A percentile compares a stretch with the other conserved stretches of the same genome.
These are phyloP conservation scores for Rhexocercosporidium sp. DNA, from an alignment of 2,329 filamentous ascomycete genomes.

Conservation along the genomic window DNA sequence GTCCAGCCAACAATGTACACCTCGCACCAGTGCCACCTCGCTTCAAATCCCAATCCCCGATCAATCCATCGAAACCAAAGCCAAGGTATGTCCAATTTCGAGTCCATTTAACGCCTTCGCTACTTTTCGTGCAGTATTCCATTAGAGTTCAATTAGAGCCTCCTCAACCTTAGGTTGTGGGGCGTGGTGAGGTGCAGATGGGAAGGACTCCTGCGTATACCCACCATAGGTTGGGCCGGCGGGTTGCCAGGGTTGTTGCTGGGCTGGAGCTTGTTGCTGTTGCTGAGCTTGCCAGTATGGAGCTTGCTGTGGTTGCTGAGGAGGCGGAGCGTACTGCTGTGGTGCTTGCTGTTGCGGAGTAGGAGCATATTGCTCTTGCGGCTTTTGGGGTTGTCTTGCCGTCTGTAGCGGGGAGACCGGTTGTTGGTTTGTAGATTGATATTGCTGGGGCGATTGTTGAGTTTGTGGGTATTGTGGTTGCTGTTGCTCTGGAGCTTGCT, in stretches of 20 bases:
- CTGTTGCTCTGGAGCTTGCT: slow-evolving; percentile 42
- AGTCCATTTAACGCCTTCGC: slow-evolving; percentile 28
- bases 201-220: slow-evolving; percentile 67
- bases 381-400: slow-evolving; percentile 34
- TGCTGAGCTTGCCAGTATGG: slow-evolving; percentile 55
- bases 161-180: slow-evolving; percentile 66
- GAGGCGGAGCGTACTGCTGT: slow-evolving; percentile 28
- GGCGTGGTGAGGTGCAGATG: slow-evolving; percentile 67
- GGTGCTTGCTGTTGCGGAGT: slow-evolving; percentile 36
- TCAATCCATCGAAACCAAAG: not conserved
- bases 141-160: slow-evolving; percentile 77
- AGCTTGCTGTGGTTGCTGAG: slow-evolving; percentile 35
- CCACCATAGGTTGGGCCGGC: slow-evolving; percentile 49
- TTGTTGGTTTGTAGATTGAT: slow-evolving; percentile 33
- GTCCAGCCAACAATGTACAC: not conserved
- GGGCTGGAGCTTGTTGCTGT: slow-evolving; percentile 48
- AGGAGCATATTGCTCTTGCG: slow-evolving; percentile 24
- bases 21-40: not conserved
- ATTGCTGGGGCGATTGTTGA: slow-evolving; percentile 44
- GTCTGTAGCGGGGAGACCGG: slow-evolving; percentile 36
- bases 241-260: slow-evolving; percentile 48
- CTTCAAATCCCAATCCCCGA: not conserved
- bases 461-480: slow-evolving; percentile 45
- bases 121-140: slow-evolving; percentile 60
- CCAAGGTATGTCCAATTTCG: not conserved